These are phyloP conservation scores for Mucor racemosus DNA, from an alignment of 371 early-diverging fungal species.

Conservation along the genomic window DNA sequence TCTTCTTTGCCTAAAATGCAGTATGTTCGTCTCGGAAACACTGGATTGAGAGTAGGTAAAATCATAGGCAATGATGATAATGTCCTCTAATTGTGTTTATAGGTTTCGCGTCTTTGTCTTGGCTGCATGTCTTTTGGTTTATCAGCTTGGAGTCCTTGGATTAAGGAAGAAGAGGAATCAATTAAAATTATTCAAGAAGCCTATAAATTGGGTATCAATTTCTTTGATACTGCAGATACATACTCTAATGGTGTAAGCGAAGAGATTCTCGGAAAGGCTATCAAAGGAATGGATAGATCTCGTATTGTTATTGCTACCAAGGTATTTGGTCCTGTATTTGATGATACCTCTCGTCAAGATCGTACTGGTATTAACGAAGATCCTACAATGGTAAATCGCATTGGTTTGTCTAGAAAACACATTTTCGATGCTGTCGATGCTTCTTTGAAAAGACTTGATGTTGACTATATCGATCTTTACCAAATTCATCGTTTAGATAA, in stretches of 20 bases:
- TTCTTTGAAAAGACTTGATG: slow-evolving; percentile 48
- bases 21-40: slow-evolving; percentile 31
- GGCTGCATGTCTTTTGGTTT: slow-evolving; percentile 48
- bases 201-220: slow-evolving; percentile 54
- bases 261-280: slow-evolving; percentile 42
- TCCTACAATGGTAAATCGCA: slow-evolving; percentile 25
- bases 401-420: slow-evolving; percentile 58
- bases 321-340: slow-evolving; percentile 22
- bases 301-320: slow-evolving; percentile 51
- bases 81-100: not conserved
- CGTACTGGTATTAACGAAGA: not conserved
- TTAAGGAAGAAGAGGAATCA: slow-evolving; percentile 38
- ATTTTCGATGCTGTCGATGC: slow-evolving; percentile 59
- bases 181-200: slow-evolving; percentile 42
- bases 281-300: slow-evolving; percentile 40
- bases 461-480: slow-evolving; percentile 70
- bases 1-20: slow-evolving; percentile 17
- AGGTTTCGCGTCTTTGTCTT: slow-evolving; percentile 7
- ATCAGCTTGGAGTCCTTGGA: slow-evolving; percentile 24
- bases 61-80: too few species aligned
- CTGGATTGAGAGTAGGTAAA: slow-evolving; percentile 23
- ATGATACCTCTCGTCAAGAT: not conserved
- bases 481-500: slow-evolving; percentile 55
- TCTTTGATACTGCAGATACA: slow-evolving; percentile 40
- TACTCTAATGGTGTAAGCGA: slow-evolving; percentile 50